Percentiles rank a stretch among this genome's conserved stretches.
Conservation (phyloP, 2,329 filamentous ascomycete genomes). For the Xylariaceae sp. region DNA sequence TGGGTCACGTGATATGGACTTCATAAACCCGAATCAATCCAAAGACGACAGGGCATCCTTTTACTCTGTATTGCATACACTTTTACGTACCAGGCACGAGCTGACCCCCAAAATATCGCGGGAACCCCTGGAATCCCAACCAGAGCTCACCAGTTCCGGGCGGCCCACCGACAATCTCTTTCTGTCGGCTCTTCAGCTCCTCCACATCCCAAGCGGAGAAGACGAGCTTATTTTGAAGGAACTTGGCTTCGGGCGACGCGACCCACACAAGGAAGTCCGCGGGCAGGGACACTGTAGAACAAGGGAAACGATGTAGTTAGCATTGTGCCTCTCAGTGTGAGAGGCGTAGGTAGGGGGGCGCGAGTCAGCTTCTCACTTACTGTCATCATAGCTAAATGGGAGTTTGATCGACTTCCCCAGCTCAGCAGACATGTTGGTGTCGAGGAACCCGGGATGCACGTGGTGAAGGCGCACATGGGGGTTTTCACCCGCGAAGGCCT, state of each 20-base stretch:
- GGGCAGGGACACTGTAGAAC: constrained; percentile 12
- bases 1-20: too few species aligned
- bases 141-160: constrained; percentile 20
- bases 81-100: constrained; percentile 5
- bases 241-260: constrained; percentile 18
- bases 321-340: neutral
- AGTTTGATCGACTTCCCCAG: constrained; percentile 12
- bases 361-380: constrained; percentile 14
- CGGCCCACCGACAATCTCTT: constrained; percentile 18
- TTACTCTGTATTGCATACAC: neutral
- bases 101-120: constrained; percentile 13
- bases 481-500: constrained; percentile 49
- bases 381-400: constrained; percentile 26
- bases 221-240: constrained; percentile 19
- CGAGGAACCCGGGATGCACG: constrained; percentile 48
- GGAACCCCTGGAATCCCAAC: constrained; percentile 17
- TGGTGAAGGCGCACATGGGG: constrained; percentile 45
- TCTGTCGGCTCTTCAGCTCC: constrained; percentile 18
- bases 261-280: constrained; percentile 21
- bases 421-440: constrained; percentile 33
- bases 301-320: neutral
- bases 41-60: too few species aligned
- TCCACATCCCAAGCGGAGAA: constrained; percentile 23
- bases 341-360: neutral
- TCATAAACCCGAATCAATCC: too few species aligned